Base-by-base conservation (phyloP, 2,329 filamentous ascomycete species). In the Colletotrichum sp. region DNA sequence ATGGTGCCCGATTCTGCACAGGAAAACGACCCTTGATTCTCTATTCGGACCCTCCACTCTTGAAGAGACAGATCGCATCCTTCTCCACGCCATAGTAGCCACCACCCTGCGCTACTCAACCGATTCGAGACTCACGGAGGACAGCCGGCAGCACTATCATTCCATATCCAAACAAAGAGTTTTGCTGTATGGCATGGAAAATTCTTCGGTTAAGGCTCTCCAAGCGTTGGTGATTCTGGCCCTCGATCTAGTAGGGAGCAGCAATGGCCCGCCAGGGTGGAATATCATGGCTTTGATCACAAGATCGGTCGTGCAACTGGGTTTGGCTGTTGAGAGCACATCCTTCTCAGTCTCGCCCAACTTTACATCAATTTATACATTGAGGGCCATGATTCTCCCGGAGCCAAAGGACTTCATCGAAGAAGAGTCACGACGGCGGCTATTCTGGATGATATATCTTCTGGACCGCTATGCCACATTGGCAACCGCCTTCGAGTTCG, bases 401-500 rank as follows among this genome's bases (percentile, higher is more conserved):
- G 95, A 98, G 76, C 91, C 96, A 0, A 93, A 92, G 67, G 94
- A 95, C 77, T 98, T 96, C 84, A 94, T 98, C 72, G 96, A 98
- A 82, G 96, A 98, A 77, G 96, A 98, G 83, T 94, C 94, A 57
- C 89, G 96, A 32, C 90, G 96, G 32, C 90, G 96, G 30, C 87
- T 98, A 1, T 98, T 98, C 83, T 98, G 96, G 96, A 96, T 98
- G 93, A 93, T 98, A 13, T 98, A 98, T 81, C 86, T 98, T 15
- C 89, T 98, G 8, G 96, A 98, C 82, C 91, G 96, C 66, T 98
- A 98, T 82, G 95, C 95, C 1, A 98, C 96, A 1, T 93, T 98
- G 72, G 94, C 95, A 1, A 98, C 96, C 0, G 95, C 96, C 0
- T 98, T 98, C 79, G 95, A 98, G 79, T 98, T 98, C 82, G 95